Percentiles rank a stretch among this genome's conserved stretches.
Conservation (phyloP, 495 filamentous ascomycete species). For the Tuber borchii region DNA sequence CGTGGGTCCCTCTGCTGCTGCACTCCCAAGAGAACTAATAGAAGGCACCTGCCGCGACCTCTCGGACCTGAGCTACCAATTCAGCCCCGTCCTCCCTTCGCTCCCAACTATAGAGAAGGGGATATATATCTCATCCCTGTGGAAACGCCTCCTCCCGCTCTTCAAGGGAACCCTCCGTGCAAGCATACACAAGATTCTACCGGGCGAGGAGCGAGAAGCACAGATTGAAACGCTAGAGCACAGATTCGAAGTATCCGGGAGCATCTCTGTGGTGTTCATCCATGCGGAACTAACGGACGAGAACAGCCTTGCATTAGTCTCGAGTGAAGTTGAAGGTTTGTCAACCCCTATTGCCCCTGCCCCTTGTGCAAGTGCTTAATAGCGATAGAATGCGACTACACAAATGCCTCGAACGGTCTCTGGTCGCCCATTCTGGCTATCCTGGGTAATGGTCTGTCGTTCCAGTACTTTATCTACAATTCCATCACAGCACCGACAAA, state of each 20-base stretch:
- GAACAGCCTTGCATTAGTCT: background rate
- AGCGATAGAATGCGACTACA: background rate
- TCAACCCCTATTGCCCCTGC: background rate
- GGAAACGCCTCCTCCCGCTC: constrained; percentile 1
- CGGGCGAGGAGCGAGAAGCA: background rate
- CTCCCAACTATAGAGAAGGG: background rate
- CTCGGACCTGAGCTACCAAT: background rate
- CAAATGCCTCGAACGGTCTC: background rate
- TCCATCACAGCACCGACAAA: background rate
- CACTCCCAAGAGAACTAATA: background rate
- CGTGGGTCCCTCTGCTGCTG: background rate
- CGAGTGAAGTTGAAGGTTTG: background rate
- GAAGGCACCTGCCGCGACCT: background rate
- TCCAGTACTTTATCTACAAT: constrained; percentile 1
- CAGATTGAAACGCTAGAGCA: background rate
- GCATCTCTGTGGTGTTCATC: background rate
- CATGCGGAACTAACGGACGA: background rate
- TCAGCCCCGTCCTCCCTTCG: background rate
- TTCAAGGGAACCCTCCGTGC: background rate
- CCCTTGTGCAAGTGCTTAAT: background rate
- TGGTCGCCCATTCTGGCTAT: background rate
- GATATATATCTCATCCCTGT: background rate
- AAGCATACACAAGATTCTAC: background rate
- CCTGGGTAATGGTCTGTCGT: background rate
- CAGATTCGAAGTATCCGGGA: background rate